Evolutionary conservation across 306 rosid species (phyloP).

Genomic region (Vachellia pachyceras): DNA sequence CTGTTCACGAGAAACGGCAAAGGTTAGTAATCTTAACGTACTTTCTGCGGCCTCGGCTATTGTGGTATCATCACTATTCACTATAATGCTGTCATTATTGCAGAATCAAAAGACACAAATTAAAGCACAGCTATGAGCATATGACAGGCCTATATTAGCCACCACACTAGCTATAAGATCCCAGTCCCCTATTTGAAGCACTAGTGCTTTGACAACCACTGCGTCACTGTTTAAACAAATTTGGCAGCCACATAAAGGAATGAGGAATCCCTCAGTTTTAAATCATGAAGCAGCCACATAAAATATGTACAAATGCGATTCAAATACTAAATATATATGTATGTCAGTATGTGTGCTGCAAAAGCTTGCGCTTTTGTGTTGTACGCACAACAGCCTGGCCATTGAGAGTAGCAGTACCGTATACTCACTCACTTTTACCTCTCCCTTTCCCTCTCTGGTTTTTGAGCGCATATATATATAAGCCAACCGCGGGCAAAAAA

Average conservation of each 20-base stretch:
- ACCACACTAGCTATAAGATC: not conserved
- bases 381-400: conserved; percentile 2
- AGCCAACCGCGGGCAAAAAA: too few relatives aligned
- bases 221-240: not conserved
- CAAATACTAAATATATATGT: too few relatives aligned
- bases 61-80: conserved; percentile 17
- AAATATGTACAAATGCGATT: too few relatives aligned
- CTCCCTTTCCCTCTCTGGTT: not conserved
- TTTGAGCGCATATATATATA: not conserved
- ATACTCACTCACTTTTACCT: not conserved
- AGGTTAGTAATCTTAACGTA: conserved; percentile 20
- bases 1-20: conserved; percentile 10
- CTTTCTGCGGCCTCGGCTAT: not conserved
- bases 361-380: conserved; percentile 8
- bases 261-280: conserved; percentile 26
- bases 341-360: not conserved
- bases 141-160: conserved; percentile 2
- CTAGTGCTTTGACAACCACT: not conserved
- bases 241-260: conserved; percentile 4
- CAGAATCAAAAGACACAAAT: conserved; percentile 3
- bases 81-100: conserved; percentile 28
- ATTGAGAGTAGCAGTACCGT: not conserved
- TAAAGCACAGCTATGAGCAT: not conserved
- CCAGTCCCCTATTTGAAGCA: not conserved
- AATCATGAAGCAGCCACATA: conserved; percentile 1